Evolutionary conservation across 371 early-diverging fungal genomes (phyloP).

Genomic region (Apophysomyces sp.): DNA sequence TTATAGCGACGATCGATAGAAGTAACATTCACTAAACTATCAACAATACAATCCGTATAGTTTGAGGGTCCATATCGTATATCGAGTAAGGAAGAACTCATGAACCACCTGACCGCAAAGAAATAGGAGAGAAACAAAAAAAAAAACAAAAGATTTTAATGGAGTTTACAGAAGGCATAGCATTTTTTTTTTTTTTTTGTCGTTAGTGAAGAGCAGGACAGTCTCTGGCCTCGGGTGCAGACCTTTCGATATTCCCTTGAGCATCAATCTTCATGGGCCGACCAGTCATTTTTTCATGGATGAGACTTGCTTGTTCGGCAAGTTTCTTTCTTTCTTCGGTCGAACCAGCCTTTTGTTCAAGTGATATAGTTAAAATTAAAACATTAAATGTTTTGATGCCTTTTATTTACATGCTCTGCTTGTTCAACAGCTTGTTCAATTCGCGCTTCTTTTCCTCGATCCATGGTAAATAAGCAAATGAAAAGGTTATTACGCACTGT

Average conservation of each 20-base stretch:
- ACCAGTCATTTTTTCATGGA: conserved; percentile 26
- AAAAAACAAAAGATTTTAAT: neutral
- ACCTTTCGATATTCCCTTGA: conserved; percentile 19
- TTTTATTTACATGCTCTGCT: conserved; percentile 10
- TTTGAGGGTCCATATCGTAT: neutral
- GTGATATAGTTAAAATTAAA: neutral
- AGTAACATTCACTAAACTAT: neutral
- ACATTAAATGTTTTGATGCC: neutral
- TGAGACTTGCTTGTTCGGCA: conserved; percentile 19
- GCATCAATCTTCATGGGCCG: conserved; percentile 29
- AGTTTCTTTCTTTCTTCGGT: conserved; percentile 19
- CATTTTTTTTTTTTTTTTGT: neutral
- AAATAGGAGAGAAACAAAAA: neutral
- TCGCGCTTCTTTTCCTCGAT: neutral
- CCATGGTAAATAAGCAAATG: too few relatives aligned
- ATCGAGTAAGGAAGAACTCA: neutral
- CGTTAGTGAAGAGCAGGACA: conserved; percentile 21
- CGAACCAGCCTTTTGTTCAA: conserved; percentile 2
- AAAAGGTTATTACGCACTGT: too few relatives aligned
- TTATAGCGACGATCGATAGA: neutral
- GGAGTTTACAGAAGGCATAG: neutral
- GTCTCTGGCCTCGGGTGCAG: conserved; percentile 20
- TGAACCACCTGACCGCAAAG: neutral
- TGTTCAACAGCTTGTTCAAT: conserved; percentile 12
- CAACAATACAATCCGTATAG: neutral